A percentile compares a stretch with the other conserved stretches of the same genome.
Evolutionary conservation across 2,329 filamentous ascomycete species (phyloP).

Genomic region (Chaetothyriales sp.): DNA sequence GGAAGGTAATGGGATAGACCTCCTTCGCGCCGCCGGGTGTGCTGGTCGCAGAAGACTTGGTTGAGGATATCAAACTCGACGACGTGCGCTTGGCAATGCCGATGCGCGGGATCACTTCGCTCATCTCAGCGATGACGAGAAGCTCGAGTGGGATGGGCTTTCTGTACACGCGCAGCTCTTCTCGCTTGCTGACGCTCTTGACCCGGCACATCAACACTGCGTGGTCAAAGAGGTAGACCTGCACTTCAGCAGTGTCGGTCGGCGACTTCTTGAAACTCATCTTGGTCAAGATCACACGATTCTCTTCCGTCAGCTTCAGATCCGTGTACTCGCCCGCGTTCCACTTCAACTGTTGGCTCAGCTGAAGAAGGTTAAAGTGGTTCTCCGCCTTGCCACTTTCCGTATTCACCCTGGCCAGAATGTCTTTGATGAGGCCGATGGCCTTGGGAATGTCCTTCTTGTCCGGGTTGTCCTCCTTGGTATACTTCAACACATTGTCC

Average conservation of each 20-base stretch:
- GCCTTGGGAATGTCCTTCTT: constrained; percentile 87
- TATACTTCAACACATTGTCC: constrained; percentile 85
- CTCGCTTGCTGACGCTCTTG: constrained; percentile 82
- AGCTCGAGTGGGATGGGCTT: constrained; percentile 91
- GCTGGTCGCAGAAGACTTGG: constrained; percentile 36
- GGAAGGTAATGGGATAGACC: constrained; percentile 89
- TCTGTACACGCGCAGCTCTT: constrained; percentile 89
- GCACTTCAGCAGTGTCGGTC: constrained; percentile 77
- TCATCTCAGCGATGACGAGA: constrained; percentile 90
- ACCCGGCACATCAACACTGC: constrained; percentile 81
- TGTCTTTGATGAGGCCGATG: constrained; percentile 70
- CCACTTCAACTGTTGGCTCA: constrained; percentile 88
- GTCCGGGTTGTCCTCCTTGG: constrained; percentile 75
- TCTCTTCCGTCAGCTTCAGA: constrained; percentile 84
- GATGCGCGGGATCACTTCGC: constrained; percentile 72
- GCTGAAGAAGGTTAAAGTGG: constrained; percentile 81
- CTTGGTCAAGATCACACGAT: constrained; percentile 86
- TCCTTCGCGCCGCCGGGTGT: constrained; percentile 47
- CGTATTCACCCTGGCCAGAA: constrained; percentile 76
- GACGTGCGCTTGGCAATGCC: constrained; percentile 77
- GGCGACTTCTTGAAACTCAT: constrained; percentile 84
- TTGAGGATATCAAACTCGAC: constrained; percentile 61
- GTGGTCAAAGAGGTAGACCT: constrained; percentile 91
- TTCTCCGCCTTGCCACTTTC: constrained; percentile 97
- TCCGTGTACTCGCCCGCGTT: constrained; percentile 81